phyloP scores from a whole-genome alignment of 352 stramenopile genomes.

The Bremia lactucae region DNA sequence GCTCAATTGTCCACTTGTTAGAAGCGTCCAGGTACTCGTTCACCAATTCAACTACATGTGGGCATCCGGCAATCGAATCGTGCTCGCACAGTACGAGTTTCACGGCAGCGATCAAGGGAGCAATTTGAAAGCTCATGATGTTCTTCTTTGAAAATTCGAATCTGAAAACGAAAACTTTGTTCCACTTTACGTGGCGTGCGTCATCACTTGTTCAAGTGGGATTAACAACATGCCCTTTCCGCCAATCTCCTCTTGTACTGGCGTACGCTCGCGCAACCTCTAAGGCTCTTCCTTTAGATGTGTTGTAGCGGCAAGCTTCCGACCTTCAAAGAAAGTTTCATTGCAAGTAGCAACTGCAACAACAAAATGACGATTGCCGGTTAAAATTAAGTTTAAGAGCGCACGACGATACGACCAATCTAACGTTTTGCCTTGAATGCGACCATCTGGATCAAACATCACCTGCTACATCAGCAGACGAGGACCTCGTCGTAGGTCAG shows the following conservation, averaged over 20 bases:
- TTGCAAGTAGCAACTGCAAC: not conserved
- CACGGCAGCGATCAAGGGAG: conserved; percentile 25
- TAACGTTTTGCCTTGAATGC: not conserved
- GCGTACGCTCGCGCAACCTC: conserved; percentile 18
- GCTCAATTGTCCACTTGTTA: conserved; percentile 43
- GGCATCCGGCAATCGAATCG: conserved; percentile 35
- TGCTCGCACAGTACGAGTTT: conserved; percentile 31
- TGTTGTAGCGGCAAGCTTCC: conserved; percentile 10
- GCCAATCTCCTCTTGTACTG: conserved; percentile 8
- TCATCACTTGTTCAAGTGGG: conserved; percentile 6
- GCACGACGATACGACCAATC: conserved; percentile 8
- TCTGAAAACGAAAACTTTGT: conserved; percentile 1
- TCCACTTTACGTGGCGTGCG: not conserved
- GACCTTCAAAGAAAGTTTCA: conserved; percentile 4
- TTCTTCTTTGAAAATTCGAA: conserved; percentile 6
- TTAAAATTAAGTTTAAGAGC: conserved; percentile 8
- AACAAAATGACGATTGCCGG: conserved; percentile 15
- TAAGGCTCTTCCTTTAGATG: not conserved
- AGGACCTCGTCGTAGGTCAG: not conserved
- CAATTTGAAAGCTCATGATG: conserved; percentile 11
- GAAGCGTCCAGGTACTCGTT: conserved; percentile 50
- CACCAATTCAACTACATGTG: conserved; percentile 33
- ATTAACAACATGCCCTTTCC: conserved; percentile 9
- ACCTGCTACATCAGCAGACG: not conserved
- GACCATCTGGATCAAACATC: not conserved